Evolutionary conservation across 2,329 filamentous ascomycete species (phyloP), one percentile per base, ranked within the genome.

Genomic region (Paecilomyces sp.): DNA sequence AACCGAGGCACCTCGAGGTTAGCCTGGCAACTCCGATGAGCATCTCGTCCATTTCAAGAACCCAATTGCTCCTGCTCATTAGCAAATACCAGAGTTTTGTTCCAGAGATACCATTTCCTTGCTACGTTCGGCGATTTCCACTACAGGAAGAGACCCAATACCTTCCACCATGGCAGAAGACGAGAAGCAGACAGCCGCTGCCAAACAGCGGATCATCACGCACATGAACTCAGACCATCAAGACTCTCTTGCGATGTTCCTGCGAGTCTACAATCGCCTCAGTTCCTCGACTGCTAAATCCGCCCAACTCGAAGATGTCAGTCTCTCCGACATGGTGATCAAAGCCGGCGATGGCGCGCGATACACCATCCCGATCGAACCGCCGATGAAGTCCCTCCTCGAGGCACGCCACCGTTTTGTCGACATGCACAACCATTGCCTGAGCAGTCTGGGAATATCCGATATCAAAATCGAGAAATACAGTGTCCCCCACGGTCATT

Each of bases 141-240:
- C 36, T 18, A 8, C 15, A 47, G 18, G 6, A 47, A 47, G 9
- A 47, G 41, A 33, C 8, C 31, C 31, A 18, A 41, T 54, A 25
- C 47, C 31, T 18, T 53, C 58, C 57, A 62, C 52, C 57, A 70
- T 68, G 63, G 64, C 68, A 5, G 7, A 57, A 9, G 41, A 47
- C 41, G 41, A 47, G 31, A 36, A 34, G 24, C 34, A 47, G 55
- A 76, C 75, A 47, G 80, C 78, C 0, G 75, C 79, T 60, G 75
- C 79, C 60, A 85, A 85, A 69, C 68, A 79, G 60, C 85, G 87
- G 60, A 87, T 91, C 73, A 84, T 93, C 70, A 80, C 80, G 34
- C 92, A 97, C 79, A 94, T 97, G 90, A 96, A 97, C 77, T 79
- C 80, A 52, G 89, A 93, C 74, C 93, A 96, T 77, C 79, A 82